Evolutionary conservation across 345 rosid genomes (phyloP).

Genomic region (Heritiera littoralis): DNA sequence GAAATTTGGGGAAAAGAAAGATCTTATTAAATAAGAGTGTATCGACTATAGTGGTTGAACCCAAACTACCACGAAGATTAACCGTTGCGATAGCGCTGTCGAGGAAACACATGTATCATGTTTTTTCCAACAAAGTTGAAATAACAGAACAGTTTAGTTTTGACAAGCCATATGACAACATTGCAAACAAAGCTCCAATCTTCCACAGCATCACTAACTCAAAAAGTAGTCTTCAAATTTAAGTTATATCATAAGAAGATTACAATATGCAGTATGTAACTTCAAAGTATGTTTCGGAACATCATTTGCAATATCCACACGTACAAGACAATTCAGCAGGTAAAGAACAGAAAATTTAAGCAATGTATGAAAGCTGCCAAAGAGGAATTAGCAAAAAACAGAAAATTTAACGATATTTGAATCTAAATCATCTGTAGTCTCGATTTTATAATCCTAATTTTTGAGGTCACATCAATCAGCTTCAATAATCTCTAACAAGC

Average conservation of each 20-base stretch:
- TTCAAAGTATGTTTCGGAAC: background rate
- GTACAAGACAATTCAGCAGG: background rate
- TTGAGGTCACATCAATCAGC: background rate
- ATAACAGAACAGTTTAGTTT: background rate
- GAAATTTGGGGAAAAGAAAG: background rate
- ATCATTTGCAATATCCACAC: background rate
- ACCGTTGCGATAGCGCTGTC: background rate
- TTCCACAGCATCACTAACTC: background rate
- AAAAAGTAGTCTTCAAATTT: background rate
- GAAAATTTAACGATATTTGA: background rate
- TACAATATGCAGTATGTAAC: background rate
- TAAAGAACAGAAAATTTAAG: background rate
- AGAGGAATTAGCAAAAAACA: background rate
- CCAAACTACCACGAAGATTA: background rate
- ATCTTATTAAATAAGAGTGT: background rate
- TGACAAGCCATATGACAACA: background rate
- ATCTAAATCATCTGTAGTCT: background rate
- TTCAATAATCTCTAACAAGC: constrained; percentile 5
- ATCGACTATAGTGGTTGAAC: background rate
- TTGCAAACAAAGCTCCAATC: background rate
- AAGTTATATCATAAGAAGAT: background rate
- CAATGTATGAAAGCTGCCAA: background rate
- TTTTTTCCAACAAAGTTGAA: background rate
- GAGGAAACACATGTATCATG: background rate
- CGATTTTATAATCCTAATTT: background rate